Base-by-base conservation (phyloP, 2,329 filamentous ascomycete species). In the Beauveria brongniartii region DNA sequence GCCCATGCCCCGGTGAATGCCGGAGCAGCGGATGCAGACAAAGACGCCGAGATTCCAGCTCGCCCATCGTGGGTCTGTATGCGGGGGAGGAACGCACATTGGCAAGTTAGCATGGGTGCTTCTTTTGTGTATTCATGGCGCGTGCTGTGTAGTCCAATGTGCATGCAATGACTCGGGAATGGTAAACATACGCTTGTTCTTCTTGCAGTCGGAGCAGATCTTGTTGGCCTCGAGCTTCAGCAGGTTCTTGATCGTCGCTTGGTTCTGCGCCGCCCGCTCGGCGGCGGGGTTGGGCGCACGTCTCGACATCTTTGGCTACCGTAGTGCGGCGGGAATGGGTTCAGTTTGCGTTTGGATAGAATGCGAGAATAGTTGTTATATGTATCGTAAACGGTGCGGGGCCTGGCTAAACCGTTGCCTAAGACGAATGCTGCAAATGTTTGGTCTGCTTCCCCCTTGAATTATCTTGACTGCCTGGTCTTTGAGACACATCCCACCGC, bases 21-120 rank as follows among this genome's bases (percentile, higher is more conserved):
- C 95, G 20, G 94, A 99, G 77, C 94, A 99, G 72, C 92, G 89
- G 73, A 99, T 99, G 80, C 94, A 99, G 71, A 99, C 81, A 73
- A 99, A 99, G 71, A 99, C 87, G 69, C 94, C 94, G 59, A 99
- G 78, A 74, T 99, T 99, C 94, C 94, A 99, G 72, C 92, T 97
- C 37, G 94, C 94, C 94, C 94, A 99, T 89, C 94, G 85, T 63
- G 94, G 94, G 78, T 97, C 91, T 96, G 72, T 46, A 44, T 16
- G 12, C 12, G 34, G 34, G 34, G 34, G 48, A 34, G 47, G 44
- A 24, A 28, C 34, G 61, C 54, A 58, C 56, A 67, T 68, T 28
- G 22, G 16, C 28, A 40, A 34, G 37, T 50, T 43, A 51, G 47
- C 10, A 58, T 48, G 51, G 18, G 41, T 7, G 18, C 24, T 62